Base-by-base conservation (phyloP, 768 basidiomycete species). In the Leccinum subtestaceum region DNA sequence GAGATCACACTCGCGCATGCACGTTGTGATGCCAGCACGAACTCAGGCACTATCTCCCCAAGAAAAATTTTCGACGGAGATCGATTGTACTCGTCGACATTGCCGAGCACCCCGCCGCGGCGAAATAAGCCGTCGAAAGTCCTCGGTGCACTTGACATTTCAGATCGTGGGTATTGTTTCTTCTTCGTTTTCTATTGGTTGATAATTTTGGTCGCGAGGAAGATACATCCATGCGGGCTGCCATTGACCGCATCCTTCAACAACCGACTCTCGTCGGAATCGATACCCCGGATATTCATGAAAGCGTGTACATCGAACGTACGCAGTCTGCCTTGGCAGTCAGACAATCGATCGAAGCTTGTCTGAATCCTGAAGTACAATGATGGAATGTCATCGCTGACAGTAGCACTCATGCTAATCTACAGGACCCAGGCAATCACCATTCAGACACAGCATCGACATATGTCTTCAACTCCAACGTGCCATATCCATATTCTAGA, bases 141-240 rank as follows among this genome's bases (percentile, higher is more conserved):
- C 27, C 64, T 74, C 13, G 52, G 52, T 47, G 59, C 49, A n/a
- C 64, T 74, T 34, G 63, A 74, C 52, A 60, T 58, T 53, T 65
- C 46, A 15, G 65, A 74, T 60, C 71, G 71, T 72, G 55, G 32
- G 71, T 67, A 50, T 40, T 23, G 9, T 55, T 57, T 57, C 40
- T 45, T 48, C 43, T 4, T 23, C n/a, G 19, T 43, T 29, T 56
- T 55, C 34, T 61, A 32, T 56, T n/a, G 10, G 31, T 49, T 60
- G 51, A 65, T 45, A 21, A 51, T n/a, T 52, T 34, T 31, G 23
- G 23, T 34, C 23, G n/a, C 21, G 46, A 53, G 36, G 40, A 53
- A 72, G 71, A 74, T 27, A 25, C 48, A 25, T 67, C 71, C 32
- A 63, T 68, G 54, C 68, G 74, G 43, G 65, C 69, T 55, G 69